Base-by-base conservation (phyloP, 495 filamentous ascomycete species). In the Collariella sp. region DNA sequence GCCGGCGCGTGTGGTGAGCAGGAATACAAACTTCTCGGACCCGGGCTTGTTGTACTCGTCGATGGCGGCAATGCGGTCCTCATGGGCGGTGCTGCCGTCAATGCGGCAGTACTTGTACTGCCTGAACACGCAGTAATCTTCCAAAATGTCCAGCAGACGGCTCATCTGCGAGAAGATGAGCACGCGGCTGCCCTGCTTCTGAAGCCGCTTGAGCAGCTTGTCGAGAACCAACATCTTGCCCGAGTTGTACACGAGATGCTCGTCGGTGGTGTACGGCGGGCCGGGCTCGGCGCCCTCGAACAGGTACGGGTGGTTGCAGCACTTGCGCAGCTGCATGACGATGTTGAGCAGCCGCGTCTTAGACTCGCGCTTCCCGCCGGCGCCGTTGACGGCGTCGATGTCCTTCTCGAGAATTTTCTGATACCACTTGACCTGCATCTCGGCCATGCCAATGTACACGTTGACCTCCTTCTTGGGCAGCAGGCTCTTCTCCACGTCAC, bases 131-230 rank as follows among this genome's bases (percentile, higher is more conserved):
- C 90, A 96, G 72, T 99, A 99, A 68, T 99, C 94, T 65, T 99
- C 94, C 23, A 99, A 76, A 42, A 99, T 97, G 64, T 99, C 94
- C 22, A 99, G 75, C 26, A 96, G 80, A 79, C 94, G 86, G 58
- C 89, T 95, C 94, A 99, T 99, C 62, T 99, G 94, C 0, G 94
- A 97, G 75, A 99, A 99, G 62, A 99, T 99, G 41, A 99, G 79
- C 16, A 97, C 90, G 46, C 94, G 82, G 60, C 89, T 95, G 13
- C 88, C 91, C 65, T 93, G 83, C 12, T 76, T 79, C 70, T 90
- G 80, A 79, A 99, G 81, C 24, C 89, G 81, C 61, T 79, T 82
- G 26, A 99, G 72, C 29, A 99, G 82, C 72, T 88, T 95, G 73
- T 99, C 94, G 4, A 99, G 80, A 69, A 99, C 90, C 18, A 89